These are phyloP conservation scores for Russula abietina DNA, from an alignment of 768 basidiomycete genomes.

Conservation along the genomic window DNA sequence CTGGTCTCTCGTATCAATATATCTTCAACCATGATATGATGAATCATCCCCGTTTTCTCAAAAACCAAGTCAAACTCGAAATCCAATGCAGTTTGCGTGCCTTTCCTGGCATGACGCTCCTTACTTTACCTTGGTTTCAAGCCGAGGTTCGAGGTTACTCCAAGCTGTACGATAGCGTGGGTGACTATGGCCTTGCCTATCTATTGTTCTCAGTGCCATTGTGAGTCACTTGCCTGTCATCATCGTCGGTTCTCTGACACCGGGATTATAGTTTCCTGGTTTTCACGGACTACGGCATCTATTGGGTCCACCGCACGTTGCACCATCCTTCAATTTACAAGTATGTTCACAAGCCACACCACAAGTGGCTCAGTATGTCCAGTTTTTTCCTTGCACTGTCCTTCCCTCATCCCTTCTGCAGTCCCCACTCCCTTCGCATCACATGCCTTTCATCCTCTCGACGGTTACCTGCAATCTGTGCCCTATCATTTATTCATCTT, in stretches of 20 bases:
- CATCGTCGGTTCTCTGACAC: background rate
- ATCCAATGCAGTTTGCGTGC: conserved; percentile 67
- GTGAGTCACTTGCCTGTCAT: conserved; percentile 38
- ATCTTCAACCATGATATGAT: conserved; percentile 96
- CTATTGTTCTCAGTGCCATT: conserved; percentile 59
- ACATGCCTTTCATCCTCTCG: conserved; percentile 94
- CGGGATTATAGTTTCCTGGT: conserved; percentile 54
- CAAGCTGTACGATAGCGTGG: conserved; percentile 68
- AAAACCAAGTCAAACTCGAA: conserved; percentile 79
- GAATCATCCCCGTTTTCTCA: conserved; percentile 88
- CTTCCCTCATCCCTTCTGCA: conserved; percentile 30
- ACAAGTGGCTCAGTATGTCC: conserved; percentile 92
- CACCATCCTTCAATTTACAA: conserved; percentile 89
- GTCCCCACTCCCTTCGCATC: conserved; percentile 97
- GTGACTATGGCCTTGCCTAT: conserved; percentile 75
- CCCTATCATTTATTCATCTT: conserved; percentile 93
- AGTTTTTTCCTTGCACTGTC: background rate
- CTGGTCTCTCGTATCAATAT: conserved; percentile 71
- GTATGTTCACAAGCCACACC: conserved; percentile 91
- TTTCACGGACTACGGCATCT: conserved; percentile 90
- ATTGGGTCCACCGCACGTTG: conserved; percentile 92
- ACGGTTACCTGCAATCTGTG: conserved; percentile 89
- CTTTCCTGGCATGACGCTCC: conserved; percentile 73
- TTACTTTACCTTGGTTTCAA: conserved; percentile 93
- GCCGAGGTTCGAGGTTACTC: conserved; percentile 86